phyloP scores from a whole-genome alignment of 2,329 filamentous ascomycete genomes.

The Aspergillus phoenicis region DNA sequence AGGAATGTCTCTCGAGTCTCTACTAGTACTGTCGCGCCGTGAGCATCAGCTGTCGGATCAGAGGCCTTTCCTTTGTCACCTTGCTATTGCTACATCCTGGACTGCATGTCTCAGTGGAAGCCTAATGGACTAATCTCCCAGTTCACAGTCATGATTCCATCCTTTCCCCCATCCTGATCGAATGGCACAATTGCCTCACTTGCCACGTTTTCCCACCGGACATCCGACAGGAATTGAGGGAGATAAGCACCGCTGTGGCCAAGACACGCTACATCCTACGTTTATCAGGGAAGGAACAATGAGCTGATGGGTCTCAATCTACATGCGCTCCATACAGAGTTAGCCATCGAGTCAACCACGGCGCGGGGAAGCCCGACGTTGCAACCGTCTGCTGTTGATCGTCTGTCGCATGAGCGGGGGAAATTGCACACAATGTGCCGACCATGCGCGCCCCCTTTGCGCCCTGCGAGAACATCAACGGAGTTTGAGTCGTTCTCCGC shows the following conservation, averaged over 20 bases:
- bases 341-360: not conserved
- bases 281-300: not conserved
- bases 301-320: not conserved
- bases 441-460: not conserved
- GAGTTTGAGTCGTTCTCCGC: conserved; percentile 7
- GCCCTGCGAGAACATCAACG: conserved; percentile 3
- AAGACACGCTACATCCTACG: not conserved
- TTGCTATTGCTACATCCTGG: not conserved
- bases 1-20: not conserved
- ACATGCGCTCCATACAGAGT: not conserved
- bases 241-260: not conserved
- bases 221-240: not conserved
- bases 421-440: not conserved
- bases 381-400: conserved; percentile 8
- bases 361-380: conserved; percentile 19
- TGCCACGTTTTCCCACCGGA: not conserved
- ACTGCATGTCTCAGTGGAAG: not conserved
- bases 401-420: conserved; percentile 10
- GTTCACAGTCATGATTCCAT: not conserved
- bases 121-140: not conserved
- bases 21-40: too few relatives aligned
- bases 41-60: not conserved
- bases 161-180: not conserved
- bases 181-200: not conserved
- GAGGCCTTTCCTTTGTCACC: not conserved